phyloP scores from a whole-genome alignment of 768 basidiomycete genomes.

The Candolleomyces eurysporus region DNA sequence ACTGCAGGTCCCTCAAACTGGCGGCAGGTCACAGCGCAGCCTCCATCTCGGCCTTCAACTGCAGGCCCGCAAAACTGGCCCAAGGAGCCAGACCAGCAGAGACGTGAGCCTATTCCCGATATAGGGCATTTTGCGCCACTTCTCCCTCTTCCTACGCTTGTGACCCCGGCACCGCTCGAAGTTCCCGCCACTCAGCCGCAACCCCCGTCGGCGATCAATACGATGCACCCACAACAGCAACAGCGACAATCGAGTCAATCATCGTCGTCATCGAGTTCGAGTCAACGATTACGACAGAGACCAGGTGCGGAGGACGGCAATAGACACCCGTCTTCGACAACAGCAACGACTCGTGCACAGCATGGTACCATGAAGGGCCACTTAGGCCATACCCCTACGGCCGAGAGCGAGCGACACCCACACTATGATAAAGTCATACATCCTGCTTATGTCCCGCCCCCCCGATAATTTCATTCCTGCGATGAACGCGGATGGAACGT shows the following conservation, averaged over 20 bases:
- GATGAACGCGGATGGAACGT: conserved; percentile 30
- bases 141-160: conserved; percentile 20
- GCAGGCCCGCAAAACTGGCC: background rate
- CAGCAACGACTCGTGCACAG: too few relatives aligned
- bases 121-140: conserved; percentile 10
- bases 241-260: background rate
- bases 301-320: background rate
- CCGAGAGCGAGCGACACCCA: conserved; percentile 14
- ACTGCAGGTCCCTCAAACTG: background rate
- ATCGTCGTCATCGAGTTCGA: conserved; percentile 5
- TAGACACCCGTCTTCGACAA: too few relatives aligned
- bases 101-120: conserved; percentile 14
- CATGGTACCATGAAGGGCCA: too few relatives aligned
- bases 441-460: conserved; percentile 28
- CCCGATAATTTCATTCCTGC: conserved; percentile 53
- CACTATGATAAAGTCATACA: conserved; percentile 20
- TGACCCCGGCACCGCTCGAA: conserved; percentile 19
- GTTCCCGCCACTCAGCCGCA: conserved; percentile 24
- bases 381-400: conserved; percentile 9
- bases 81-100: background rate
- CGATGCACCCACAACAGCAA: conserved; percentile 12
- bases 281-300: conserved; percentile 4
- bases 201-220: conserved; percentile 14
- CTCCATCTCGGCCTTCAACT: background rate
- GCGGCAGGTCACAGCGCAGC: background rate